A percentile compares a stretch with the other conserved stretches of the same genome.
phyloP scores from a whole-genome alignment of 768 basidiomycete genomes.

The Auricularia auricula-judae region DNA sequence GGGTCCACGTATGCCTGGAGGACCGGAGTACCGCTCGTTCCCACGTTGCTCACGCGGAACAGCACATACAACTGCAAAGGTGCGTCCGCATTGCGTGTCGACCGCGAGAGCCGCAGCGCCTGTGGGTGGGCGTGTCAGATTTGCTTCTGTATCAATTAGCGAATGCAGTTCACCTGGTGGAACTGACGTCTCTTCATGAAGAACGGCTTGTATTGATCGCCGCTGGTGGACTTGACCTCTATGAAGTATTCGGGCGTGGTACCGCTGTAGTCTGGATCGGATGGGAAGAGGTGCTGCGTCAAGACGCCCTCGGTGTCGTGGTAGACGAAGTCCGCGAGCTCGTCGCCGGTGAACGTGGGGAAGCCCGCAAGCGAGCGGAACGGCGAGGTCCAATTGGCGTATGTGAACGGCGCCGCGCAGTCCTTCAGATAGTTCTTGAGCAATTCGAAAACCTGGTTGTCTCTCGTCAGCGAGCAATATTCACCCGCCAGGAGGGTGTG shows the following conservation, averaged over 20 bases:
- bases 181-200: slow-evolving; percentile 16
- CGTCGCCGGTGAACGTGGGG: not conserved
- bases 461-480: not conserved
- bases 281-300: slow-evolving; percentile 12
- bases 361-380: not conserved
- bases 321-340: slow-evolving; percentile 16
- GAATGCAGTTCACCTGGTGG: slow-evolving; percentile 9
- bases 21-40: not conserved
- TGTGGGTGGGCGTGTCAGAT: not conserved
- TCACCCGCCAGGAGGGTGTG: not conserved
- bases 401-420: not conserved
- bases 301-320: slow-evolving; percentile 13
- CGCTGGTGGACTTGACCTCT: slow-evolving; percentile 19
- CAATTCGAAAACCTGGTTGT: not conserved
- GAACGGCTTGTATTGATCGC: slow-evolving; percentile 11
- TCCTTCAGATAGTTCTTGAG: not conserved
- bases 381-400: not conserved
- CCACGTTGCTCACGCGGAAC: not conserved
- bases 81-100: not conserved
- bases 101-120: not conserved
- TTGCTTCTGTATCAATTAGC: not conserved
- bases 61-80: not conserved
- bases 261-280: slow-evolving; percentile 8
- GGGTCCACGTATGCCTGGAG: not conserved
- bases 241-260: slow-evolving; percentile 14